Evolutionary conservation across 352 stramenopile genomes (phyloP).

Genomic region (Albugo laibachii): DNA sequence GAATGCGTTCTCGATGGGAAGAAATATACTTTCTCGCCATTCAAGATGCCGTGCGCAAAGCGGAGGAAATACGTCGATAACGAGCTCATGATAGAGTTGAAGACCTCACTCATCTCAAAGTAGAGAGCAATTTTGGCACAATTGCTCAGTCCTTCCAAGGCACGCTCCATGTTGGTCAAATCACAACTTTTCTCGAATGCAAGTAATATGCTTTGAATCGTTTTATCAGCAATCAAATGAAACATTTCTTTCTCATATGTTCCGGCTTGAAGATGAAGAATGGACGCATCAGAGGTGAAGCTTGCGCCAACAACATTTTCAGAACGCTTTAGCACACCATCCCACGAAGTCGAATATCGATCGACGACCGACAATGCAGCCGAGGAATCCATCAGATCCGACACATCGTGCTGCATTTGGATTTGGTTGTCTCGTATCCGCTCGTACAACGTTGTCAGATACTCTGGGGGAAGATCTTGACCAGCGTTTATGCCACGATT

Average conservation of each 20-base stretch:
- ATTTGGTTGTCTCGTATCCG: conserved; percentile 72
- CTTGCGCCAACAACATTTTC: conserved; percentile 74
- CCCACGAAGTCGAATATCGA: conserved; percentile 76
- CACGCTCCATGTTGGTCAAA: conserved; percentile 62
- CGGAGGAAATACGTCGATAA: conserved; percentile 68
- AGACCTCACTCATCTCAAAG: conserved; percentile 54
- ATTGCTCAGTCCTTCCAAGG: conserved; percentile 60
- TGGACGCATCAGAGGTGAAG: conserved; percentile 73
- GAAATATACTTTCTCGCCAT: conserved; percentile 66
- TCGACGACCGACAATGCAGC: conserved; percentile 30
- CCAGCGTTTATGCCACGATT: conserved; percentile 74
- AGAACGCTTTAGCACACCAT: conserved; percentile 68
- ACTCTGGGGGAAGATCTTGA: conserved; percentile 47
- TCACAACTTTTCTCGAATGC: conserved; percentile 75
- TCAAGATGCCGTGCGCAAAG: conserved; percentile 68
- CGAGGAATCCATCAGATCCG: conserved; percentile 45
- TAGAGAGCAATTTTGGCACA: conserved; percentile 75
- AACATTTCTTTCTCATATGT: conserved; percentile 82
- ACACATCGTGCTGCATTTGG: conserved; percentile 78
- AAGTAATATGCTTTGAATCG: conserved; percentile 58
- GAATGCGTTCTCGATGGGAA: background rate
- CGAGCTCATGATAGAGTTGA: conserved; percentile 69
- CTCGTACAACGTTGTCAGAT: conserved; percentile 54
- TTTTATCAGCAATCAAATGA: conserved; percentile 53
- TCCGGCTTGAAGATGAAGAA: conserved; percentile 63